A percentile compares a stretch with the other conserved stretches of the same genome.
These are phyloP conservation scores for Suzukiozyma palmioleophila DNA, from an alignment of 1,139 yeast genomes.

Conservation along the genomic window DNA sequence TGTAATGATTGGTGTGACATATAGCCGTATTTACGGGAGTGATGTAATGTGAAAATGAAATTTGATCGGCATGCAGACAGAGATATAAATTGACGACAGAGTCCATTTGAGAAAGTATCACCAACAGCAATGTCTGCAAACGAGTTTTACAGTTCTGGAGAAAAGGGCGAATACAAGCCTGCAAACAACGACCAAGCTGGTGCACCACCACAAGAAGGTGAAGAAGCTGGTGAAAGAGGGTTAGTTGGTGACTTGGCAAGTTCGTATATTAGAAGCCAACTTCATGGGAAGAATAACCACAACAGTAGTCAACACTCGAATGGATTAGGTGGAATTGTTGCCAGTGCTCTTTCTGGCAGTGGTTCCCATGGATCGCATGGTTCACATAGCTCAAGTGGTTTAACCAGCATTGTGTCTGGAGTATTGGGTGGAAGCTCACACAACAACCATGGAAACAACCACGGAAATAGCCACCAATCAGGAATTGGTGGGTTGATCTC, in stretches of 20 bases:
- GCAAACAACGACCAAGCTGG: slow-evolving; percentile 6
- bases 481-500: slow-evolving; percentile 4
- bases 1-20: no score
- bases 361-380: not conserved
- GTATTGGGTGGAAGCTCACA: not conserved
- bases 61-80: no score
- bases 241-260: slow-evolving; percentile 1
- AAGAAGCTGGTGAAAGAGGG: slow-evolving; percentile 1
- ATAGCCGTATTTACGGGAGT: no score
- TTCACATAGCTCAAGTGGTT: not conserved
- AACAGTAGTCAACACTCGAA: not conserved
- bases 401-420: not conserved
- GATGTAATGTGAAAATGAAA: no score
- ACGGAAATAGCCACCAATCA: not conserved
- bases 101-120: no score
- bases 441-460: not conserved
- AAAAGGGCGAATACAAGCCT: slow-evolving; percentile 34
- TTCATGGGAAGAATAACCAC: not conserved
- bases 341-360: slow-evolving; percentile 3
- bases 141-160: slow-evolving; percentile 53
- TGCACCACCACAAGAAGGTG: not conserved
- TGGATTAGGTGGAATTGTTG: slow-evolving; percentile 1
- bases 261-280: not conserved
- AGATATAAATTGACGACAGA: no score
- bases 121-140: slow-evolving; percentile 48